These are phyloP conservation scores for Falciphora oryzae DNA, from an alignment of 2,329 filamentous ascomycete species.

Conservation along the genomic window DNA sequence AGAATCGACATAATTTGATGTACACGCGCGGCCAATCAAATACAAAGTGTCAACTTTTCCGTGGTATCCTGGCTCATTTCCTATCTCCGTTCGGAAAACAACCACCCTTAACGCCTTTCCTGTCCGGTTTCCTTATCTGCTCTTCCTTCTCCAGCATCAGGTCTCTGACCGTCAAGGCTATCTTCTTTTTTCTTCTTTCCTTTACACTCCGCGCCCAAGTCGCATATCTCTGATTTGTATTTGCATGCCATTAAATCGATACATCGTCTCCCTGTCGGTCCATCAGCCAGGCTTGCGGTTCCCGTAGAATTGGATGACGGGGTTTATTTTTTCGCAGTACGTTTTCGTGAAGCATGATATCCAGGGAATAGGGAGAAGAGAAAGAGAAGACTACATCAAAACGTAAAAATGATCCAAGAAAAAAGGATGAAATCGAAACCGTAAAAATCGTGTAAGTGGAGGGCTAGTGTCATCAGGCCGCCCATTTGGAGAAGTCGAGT, in stretches of 20 bases:
- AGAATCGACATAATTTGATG: too few species aligned
- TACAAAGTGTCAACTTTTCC: too few species aligned
- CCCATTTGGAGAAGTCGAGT: slow-evolving; percentile 47
- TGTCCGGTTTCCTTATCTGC: too few species aligned
- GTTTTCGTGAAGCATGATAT: not conserved
- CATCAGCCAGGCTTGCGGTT: slow-evolving; percentile 14
- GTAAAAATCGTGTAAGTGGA: not conserved
- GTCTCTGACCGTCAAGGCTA: too few species aligned
- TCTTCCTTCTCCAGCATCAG: too few species aligned
- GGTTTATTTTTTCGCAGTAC: not conserved
- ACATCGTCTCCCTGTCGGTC: slow-evolving; percentile 23
- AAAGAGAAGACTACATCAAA: not conserved
- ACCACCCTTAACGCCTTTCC: too few species aligned
- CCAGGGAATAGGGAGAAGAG: not conserved
- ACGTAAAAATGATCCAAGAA: not conserved
- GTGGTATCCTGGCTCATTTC: too few species aligned
- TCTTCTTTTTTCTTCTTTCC: too few species aligned
- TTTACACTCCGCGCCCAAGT: too few species aligned
- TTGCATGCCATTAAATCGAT: slow-evolving; percentile 20
- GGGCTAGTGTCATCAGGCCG: slow-evolving; percentile 18
- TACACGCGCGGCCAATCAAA: too few species aligned
- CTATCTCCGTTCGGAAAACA: too few species aligned
- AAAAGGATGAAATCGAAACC: not conserved
- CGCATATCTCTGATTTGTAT: slow-evolving; percentile 27
- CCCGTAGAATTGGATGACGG: not conserved